Percentiles rank a stretch among this genome's conserved stretches.
These are phyloP conservation scores for Paraconiothyrium sp. DNA, from an alignment of 2,329 filamentous ascomycete genomes.

Conservation along the genomic window DNA sequence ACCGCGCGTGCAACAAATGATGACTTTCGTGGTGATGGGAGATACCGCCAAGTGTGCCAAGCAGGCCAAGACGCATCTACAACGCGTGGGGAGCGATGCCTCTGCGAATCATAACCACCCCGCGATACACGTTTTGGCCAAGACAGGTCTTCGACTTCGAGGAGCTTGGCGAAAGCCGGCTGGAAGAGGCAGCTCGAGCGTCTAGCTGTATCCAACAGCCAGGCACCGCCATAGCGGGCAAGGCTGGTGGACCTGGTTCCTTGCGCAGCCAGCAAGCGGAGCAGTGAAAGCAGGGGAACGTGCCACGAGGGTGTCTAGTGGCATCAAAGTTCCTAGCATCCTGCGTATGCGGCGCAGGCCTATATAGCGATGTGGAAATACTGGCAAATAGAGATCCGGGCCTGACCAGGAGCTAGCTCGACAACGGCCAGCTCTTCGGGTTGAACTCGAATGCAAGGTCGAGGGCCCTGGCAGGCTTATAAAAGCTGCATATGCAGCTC, in stretches of 20 bases:
- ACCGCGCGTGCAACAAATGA: not conserved
- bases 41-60: constrained; percentile 8
- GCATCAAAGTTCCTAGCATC: constrained; percentile 20
- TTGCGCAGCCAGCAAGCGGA: constrained; percentile 26
- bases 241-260: constrained; percentile 29
- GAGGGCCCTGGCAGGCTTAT: constrained; percentile 38
- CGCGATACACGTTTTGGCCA: constrained; percentile 19
- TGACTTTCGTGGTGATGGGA: not conserved
- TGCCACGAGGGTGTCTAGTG: constrained; percentile 40
- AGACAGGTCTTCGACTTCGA: not conserved
- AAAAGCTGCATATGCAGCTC: constrained; percentile 35
- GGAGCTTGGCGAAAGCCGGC: not conserved
- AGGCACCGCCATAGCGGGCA: constrained; percentile 30
- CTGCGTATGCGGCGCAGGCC: constrained; percentile 27
- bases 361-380: constrained; percentile 25
- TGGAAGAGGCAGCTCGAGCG: constrained; percentile 36
- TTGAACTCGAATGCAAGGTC: constrained; percentile 34
- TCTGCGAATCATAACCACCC: constrained; percentile 18
- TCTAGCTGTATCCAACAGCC: constrained; percentile 27
- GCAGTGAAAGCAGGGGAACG: constrained; percentile 41
- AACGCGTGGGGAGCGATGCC: not conserved
- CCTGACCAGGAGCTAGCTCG: constrained; percentile 12
- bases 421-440: constrained; percentile 16
- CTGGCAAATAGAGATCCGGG: constrained; percentile 17
- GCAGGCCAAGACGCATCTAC: not conserved